These are phyloP conservation scores for Carex sylvatica DNA, from an alignment of 202 grass and related monocot species.

Conservation along the genomic window DNA sequence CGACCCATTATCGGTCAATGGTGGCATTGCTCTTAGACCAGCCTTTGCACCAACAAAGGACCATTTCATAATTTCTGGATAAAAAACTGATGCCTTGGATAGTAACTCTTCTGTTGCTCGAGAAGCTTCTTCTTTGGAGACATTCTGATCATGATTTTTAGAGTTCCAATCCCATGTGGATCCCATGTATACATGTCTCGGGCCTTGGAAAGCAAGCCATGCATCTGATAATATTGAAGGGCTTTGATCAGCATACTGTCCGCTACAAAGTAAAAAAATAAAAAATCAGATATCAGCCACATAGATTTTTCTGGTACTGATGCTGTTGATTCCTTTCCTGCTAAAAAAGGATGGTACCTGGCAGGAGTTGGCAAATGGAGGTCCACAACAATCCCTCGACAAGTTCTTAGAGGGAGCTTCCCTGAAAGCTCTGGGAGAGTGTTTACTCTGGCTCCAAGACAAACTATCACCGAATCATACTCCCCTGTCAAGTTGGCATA, in stretches of 20 bases:
- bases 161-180: conserved; percentile 96
- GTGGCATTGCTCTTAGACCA: conserved; percentile 84
- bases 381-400: conserved; percentile 72
- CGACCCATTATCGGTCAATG: conserved; percentile 68
- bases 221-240: conserved; percentile 84
- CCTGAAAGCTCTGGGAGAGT: conserved; percentile 70
- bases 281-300: conserved; percentile 8
- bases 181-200: conserved; percentile 54
- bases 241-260: conserved; percentile 51
- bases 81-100: conserved; percentile 67
- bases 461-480: conserved; percentile 85
- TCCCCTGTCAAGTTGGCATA: conserved; percentile 46
- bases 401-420: conserved; percentile 75
- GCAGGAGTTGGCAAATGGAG: conserved; percentile 54
- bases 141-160: conserved; percentile 42
- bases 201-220: conserved; percentile 86
- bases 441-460: conserved; percentile 66
- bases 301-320: not conserved
- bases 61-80: conserved; percentile 82
- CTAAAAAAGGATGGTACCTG: conserved; percentile 33
- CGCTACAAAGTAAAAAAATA: conserved; percentile 34
- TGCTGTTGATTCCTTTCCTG: not conserved
- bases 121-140: conserved; percentile 64
- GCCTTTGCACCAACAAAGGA: conserved; percentile 60
- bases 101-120: conserved; percentile 60